Base-by-base conservation (phyloP, 495 filamentous ascomycete species). In the Penicillium waksmanii region DNA sequence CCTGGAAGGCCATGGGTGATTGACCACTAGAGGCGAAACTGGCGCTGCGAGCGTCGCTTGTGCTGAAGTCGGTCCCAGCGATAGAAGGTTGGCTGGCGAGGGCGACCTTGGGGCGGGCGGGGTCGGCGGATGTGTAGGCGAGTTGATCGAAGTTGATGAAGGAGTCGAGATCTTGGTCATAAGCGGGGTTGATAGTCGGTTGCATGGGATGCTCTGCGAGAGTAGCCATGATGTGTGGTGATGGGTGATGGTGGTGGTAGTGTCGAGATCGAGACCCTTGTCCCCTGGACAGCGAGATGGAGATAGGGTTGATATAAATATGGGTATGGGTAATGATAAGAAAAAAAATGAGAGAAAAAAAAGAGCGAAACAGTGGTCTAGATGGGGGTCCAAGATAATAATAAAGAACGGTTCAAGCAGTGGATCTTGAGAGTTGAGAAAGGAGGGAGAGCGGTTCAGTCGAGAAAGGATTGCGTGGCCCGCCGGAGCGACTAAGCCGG, bases 1-100 rank as follows among this genome's bases (percentile, higher is more conserved):
- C 92, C 44, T 86, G 83, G 64, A 92, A 85, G 13, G 77, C 73
- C 67, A 88, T 84, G 35, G 81, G 83, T 21, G 75, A 74, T 62
- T 78, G 77, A 57, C 71, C 70, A 35, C 67, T 75, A n/a, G 73
- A 73, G 31, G 74, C 73, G 55, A 74, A 77, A 40, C 71, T 74
- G 55, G 76, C 68, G 61, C 73, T 75, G 49, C 76, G 67, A 53
- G 69, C 63, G 60, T 78, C 77, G 52, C 65, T 70, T 33, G 66
- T 48, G 57, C 63, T 69, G 56, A 70, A 77, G 3, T 80, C 78
- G 48, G 73, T 70, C 49, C 68, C 70, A 38, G 73, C 62, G 53
- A 81, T 67, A 34, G 74, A 70, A 1, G 73, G 72, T 55, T 77
- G 76, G 55, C 69, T 73, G 15, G 70, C 55, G 19, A 77, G 53